Base-by-base conservation (phyloP, 352 stramenopile species). In the Halophytophthora batemanensis region DNA sequence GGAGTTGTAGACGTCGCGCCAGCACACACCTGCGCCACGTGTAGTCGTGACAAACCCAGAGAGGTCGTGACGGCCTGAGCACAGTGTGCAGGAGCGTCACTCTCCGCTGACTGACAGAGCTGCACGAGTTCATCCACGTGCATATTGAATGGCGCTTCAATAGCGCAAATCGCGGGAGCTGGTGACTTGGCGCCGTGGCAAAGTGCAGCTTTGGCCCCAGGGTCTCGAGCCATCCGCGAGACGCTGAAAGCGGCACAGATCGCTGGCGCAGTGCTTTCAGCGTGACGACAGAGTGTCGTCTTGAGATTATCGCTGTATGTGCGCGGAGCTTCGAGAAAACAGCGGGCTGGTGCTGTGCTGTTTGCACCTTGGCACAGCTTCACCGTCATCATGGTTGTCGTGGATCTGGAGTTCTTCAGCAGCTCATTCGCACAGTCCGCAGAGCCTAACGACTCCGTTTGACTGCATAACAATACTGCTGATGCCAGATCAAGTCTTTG, bases 61-160 rank as follows among this genome's bases (percentile, higher is more conserved):
- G 64, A 58, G 1, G 44, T 11, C 0, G 74, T 44, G 1, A 77
- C 37, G 33, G 56, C 45, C 14, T 61, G 64, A 5, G 75, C 75
- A 43, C 75, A 89, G 13, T 44, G 58, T 2, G 66, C 74, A 21
- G 75, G 71, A 7, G 45, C 47, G 3, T 59, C 56, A 38, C 52
- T 66, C 10, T 10, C 23, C 0, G 78, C 74, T 10, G 29, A 44
- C 25, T 46, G 61, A 21, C 78, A 89, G 13, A 89, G 53, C 11
- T 31, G 5, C 19, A 78, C 25, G 13, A 89, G 50, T 3, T 71
- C 65, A 0, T 18, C 10, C 8, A 41, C 44, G 33, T 53, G 49
- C 69, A 87, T 86, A 0, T 59, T 74, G 36, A 75, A 79, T 2
- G 75, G 74, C 43, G 71, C 67, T 13, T 61, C 50, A 12, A 69